phyloP scores from a whole-genome alignment of 768 basidiomycete species.

The Termitomyces sp. region DNA sequence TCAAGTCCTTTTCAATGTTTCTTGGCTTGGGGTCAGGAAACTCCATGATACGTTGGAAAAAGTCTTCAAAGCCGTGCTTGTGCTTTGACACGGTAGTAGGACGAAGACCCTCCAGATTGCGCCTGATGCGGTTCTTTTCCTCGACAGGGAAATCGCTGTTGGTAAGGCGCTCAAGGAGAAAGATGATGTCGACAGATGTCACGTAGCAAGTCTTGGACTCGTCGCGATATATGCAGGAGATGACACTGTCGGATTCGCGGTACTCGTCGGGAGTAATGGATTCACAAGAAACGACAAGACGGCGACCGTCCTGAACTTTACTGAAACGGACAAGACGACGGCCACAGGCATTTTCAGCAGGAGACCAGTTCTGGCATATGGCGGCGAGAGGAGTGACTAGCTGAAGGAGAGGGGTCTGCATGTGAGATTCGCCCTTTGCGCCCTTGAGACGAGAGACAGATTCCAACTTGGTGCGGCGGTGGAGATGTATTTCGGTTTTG shows the following conservation, averaged over 20 bases:
- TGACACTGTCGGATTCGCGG: conserved; percentile 69
- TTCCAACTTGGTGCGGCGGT: conserved; percentile 41
- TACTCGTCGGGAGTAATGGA: conserved; percentile 74
- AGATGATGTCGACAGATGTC: conserved; percentile 95
- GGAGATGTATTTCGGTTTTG: conserved; percentile 32
- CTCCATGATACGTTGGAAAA: conserved; percentile 96
- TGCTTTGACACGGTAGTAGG: conserved; percentile 90
- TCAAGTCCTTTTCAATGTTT: conserved; percentile 97
- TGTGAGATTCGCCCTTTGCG: conserved; percentile 35
- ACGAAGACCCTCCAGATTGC: conserved; percentile 90
- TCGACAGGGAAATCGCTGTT: conserved; percentile 86
- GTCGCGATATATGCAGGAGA: conserved; percentile 92
- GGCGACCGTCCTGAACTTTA: conserved; percentile 72
- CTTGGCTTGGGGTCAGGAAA: conserved; percentile 92
- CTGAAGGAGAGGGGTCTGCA: conserved; percentile 57
- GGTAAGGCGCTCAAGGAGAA: conserved; percentile 74
- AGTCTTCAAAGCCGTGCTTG: conserved; percentile 73
- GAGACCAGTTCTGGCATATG: conserved; percentile 57
- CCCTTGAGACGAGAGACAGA: conserved; percentile 42
- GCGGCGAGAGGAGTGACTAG: conserved; percentile 53
- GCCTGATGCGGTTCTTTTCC: conserved; percentile 94
- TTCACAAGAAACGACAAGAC: conserved; percentile 76
- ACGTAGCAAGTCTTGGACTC: conserved; percentile 77
- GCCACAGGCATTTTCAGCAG: conserved; percentile 61
- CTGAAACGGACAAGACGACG: conserved; percentile 87